A percentile compares a stretch with the other conserved stretches of the same genome.
These are phyloP conservation scores for Candida sp. DNA, from an alignment of 1,139 yeast species.

Conservation along the genomic window DNA sequence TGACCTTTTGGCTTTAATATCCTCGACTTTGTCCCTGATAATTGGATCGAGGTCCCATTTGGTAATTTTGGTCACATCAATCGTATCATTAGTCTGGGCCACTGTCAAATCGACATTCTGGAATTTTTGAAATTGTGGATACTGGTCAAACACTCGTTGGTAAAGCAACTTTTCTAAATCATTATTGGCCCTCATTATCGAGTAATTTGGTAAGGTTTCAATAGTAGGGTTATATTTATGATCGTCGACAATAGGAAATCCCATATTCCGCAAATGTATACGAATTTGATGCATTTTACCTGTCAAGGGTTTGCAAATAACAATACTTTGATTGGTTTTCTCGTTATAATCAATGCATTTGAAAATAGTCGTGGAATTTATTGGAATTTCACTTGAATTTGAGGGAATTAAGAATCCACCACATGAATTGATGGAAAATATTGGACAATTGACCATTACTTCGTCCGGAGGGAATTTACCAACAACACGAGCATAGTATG, in stretches of 20 bases:
- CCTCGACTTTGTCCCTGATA: slow-evolving; percentile 3
- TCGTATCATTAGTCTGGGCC: slow-evolving; percentile 7
- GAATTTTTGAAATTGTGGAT: slow-evolving; percentile 13
- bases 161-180: slow-evolving; percentile 28
- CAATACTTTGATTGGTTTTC: slow-evolving; percentile 47
- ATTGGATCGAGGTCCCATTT: slow-evolving; percentile 11
- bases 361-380: slow-evolving; percentile 33
- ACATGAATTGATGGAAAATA: slow-evolving; percentile 32
- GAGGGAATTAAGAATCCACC: slow-evolving; percentile 36
- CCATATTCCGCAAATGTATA: slow-evolving; percentile 63
- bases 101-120: slow-evolving; percentile 11
- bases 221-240: slow-evolving; percentile 43
- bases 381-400: slow-evolving; percentile 22
- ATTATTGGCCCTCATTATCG: slow-evolving; percentile 17
- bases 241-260: slow-evolving; percentile 71
- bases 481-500: slow-evolving; percentile 59
- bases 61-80: slow-evolving; percentile 15
- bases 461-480: slow-evolving; percentile 51
- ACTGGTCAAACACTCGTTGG: slow-evolving; percentile 13
- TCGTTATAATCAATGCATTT: slow-evolving; percentile 19
- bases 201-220: slow-evolving; percentile 8
- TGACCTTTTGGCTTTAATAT: slow-evolving; percentile 8
- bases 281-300: slow-evolving; percentile 82
- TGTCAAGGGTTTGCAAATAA: slow-evolving; percentile 62
- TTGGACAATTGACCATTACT: slow-evolving; percentile 27